A percentile compares a stretch with the other conserved stretches of the same genome.
Evolutionary conservation across 345 rosid species (phyloP).

Genomic region (Isatis tinctoria): DNA sequence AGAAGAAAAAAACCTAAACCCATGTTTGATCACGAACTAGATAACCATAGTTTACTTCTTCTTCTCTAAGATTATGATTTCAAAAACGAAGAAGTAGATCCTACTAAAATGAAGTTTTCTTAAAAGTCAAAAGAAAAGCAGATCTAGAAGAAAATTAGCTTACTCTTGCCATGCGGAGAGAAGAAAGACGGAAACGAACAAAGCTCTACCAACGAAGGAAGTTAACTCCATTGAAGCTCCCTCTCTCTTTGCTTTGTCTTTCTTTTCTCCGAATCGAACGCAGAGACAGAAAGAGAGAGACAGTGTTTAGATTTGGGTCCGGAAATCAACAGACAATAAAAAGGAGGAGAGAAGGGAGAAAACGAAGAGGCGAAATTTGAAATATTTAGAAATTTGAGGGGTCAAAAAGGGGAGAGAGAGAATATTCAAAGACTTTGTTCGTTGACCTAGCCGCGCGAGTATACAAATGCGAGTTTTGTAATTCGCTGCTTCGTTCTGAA

Average conservation of each 20-base stretch:
- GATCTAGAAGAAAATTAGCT: slow-evolving; percentile 29
- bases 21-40: background rate
- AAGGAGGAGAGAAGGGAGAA: background rate
- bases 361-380: slow-evolving; percentile 4
- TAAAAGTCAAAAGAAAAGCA: background rate
- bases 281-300: background rate
- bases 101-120: background rate
- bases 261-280: background rate
- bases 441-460: slow-evolving; percentile 14
- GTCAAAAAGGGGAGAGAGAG: background rate
- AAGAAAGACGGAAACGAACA: slow-evolving; percentile 65
- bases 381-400: slow-evolving; percentile 10
- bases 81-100: slow-evolving; percentile 5
- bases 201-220: slow-evolving; percentile 61
- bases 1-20: background rate
- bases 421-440: background rate
- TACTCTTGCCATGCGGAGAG: slow-evolving; percentile 80
- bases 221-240: slow-evolving; percentile 31
- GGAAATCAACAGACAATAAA: slow-evolving; percentile 1
- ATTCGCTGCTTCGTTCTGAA: background rate
- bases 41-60: background rate
- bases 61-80: background rate
- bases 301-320: slow-evolving; percentile 15
- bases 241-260: background rate
- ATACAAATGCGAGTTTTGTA: rapidly evolving